Conservation (phyloP, 2,329 filamentous ascomycete genomes). For the Trichocomaceae sp. region DNA sequence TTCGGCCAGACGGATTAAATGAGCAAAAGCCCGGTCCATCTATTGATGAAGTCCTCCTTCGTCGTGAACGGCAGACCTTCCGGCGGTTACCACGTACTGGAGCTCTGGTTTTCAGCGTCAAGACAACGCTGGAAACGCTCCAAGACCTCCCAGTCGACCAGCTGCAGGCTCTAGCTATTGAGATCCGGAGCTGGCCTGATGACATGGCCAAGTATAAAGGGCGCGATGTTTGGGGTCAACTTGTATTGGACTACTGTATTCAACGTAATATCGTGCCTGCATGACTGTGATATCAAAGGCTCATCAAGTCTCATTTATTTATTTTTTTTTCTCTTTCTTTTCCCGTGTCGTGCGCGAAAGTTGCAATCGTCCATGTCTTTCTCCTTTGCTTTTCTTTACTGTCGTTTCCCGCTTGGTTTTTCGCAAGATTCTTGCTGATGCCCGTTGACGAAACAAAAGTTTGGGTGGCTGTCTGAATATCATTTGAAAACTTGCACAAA, state of each 20-base stretch:
- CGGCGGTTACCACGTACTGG: slow-evolving; percentile 38
- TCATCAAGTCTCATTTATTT: not conserved
- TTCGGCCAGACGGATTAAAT: slow-evolving; percentile 37
- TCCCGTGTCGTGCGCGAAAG: not conserved
- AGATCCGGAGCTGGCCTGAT: slow-evolving; percentile 42
- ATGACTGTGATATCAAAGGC: not conserved
- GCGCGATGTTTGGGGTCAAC: slow-evolving; percentile 37
- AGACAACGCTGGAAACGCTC: slow-evolving; percentile 41
- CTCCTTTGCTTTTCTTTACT: not conserved
- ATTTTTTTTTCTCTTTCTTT: not conserved
- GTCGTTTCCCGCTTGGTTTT: not conserved
- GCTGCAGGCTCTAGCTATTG: slow-evolving; percentile 36
- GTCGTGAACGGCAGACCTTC: slow-evolving; percentile 47
- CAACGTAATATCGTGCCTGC: slow-evolving; percentile 15
- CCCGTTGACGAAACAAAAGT: slow-evolving; percentile 14
- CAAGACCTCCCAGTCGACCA: slow-evolving; percentile 37
- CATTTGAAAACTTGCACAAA: slow-evolving; percentile 2
- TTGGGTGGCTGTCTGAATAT: slow-evolving; percentile 17
- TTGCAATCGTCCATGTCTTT: not conserved
- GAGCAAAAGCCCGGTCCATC: slow-evolving; percentile 32
- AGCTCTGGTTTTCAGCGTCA: slow-evolving; percentile 46
- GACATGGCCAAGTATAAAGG: slow-evolving; percentile 43
- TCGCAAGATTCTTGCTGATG: not conserved
- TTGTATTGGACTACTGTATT: slow-evolving; percentile 32
- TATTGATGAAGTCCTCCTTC: slow-evolving; percentile 40